Evolutionary conservation across 2,329 filamentous ascomycete genomes (phyloP).

Genomic region (Pseudonectria buxi): DNA sequence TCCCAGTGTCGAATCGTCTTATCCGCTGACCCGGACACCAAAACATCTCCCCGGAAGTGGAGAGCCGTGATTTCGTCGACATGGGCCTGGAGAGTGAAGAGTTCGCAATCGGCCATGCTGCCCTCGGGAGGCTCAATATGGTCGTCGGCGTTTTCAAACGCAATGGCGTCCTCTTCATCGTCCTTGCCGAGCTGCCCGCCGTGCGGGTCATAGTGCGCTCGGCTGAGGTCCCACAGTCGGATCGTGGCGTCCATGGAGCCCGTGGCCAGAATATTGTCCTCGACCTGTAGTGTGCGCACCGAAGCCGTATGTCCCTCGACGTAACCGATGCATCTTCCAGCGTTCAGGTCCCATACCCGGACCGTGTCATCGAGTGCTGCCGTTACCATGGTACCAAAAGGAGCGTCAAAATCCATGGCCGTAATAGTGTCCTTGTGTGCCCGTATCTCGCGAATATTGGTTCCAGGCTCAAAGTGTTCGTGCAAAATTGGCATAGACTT

Average conservation of each 20-base stretch:
- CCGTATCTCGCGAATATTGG: slow-evolving; percentile 78
- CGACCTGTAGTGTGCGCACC: slow-evolving; percentile 84
- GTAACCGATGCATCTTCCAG: slow-evolving; percentile 82
- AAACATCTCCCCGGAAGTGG: slow-evolving; percentile 79
- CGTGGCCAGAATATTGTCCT: slow-evolving; percentile 91
- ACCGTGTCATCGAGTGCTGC: slow-evolving; percentile 90
- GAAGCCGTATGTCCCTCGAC: slow-evolving; percentile 94
- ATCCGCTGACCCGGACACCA: slow-evolving; percentile 93
- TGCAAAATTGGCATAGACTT: slow-evolving; percentile 93
- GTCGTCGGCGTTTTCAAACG: slow-evolving; percentile 65
- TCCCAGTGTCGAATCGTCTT: slow-evolving; percentile 98
- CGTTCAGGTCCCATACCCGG: slow-evolving; percentile 92
- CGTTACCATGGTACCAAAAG: slow-evolving; percentile 91
- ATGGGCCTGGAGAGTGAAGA: slow-evolving; percentile 86
- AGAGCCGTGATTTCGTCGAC: slow-evolving; percentile 92
- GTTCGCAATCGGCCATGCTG: slow-evolving; percentile 80
- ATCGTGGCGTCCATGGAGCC: slow-evolving; percentile 94
- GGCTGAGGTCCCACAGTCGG: slow-evolving; percentile 87
- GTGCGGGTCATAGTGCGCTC: slow-evolving; percentile 73
- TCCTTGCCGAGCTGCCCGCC: slow-evolving; percentile 54
- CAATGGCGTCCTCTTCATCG: slow-evolving; percentile 60
- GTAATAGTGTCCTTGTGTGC: slow-evolving; percentile 86
- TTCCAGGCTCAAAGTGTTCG: slow-evolving; percentile 88
- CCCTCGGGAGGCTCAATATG: slow-evolving; percentile 65
- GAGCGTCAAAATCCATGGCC: slow-evolving; percentile 91